A percentile compares a stretch with the other conserved stretches of the same genome.
Evolutionary conservation across 768 basidiomycete species (phyloP).

Genomic region (Boletus barrowsii): DNA sequence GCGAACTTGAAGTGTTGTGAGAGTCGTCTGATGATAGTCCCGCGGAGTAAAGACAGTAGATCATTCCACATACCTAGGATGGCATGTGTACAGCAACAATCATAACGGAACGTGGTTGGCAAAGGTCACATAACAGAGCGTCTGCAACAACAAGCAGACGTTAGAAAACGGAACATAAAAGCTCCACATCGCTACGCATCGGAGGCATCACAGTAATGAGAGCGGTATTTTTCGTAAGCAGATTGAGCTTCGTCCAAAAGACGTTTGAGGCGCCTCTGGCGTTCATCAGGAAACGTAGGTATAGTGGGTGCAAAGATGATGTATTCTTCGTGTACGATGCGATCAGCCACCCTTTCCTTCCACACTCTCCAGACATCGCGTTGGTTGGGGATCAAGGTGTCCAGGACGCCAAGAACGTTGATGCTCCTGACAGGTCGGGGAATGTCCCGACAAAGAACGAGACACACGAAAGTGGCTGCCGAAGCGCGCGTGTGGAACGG

Average conservation of each 20-base stretch:
- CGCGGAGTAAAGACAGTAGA: no score
- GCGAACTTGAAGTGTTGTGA: no score
- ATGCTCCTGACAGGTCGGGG: constrained; percentile 13
- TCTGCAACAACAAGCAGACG: no score
- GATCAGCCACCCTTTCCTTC: constrained; percentile 19
- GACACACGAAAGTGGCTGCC: constrained; percentile 16
- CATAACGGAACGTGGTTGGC: no score
- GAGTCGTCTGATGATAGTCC: no score
- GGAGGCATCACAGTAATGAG: neutral
- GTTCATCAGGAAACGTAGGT: constrained; percentile 11
- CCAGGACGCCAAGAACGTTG: constrained; percentile 8
- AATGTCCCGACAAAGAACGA: constrained; percentile 13
- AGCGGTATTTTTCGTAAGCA: neutral
- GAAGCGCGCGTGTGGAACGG: constrained; percentile 12
- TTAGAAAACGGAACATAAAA: neutral
- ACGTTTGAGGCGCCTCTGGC: constrained; percentile 8
- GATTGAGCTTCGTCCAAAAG: constrained; percentile 14
- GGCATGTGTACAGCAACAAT: no score
- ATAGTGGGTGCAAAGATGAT: constrained; percentile 15
- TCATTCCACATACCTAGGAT: no score
- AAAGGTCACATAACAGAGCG: no score
- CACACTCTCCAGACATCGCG: constrained; percentile 15
- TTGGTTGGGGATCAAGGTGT: constrained; percentile 13
- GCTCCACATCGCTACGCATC: neutral
- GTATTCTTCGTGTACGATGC: constrained; percentile 9